These are phyloP conservation scores for Paramarasmius palmivorus DNA, from an alignment of 1,284 basidiomycete genomes.

Conservation along the genomic window DNA sequence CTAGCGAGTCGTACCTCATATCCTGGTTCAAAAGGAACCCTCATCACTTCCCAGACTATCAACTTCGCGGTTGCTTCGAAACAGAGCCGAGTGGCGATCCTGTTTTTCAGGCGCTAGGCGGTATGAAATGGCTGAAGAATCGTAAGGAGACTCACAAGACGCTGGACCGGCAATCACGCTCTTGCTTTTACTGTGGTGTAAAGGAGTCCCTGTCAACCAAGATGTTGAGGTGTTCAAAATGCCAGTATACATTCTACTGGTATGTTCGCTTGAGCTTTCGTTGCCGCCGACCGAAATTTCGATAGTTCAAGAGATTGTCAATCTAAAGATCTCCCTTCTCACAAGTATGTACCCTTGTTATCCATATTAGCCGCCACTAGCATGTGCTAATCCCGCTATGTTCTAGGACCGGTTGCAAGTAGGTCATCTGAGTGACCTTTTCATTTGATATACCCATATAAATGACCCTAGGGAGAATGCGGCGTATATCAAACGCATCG, in stretches of 20 bases:
- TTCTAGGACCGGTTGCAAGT: no score
- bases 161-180: slow-evolving; percentile 6
- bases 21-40: not conserved
- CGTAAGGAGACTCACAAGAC: slow-evolving; percentile 11
- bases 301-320: no score
- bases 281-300: no score
- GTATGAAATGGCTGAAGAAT: slow-evolving; percentile 14
- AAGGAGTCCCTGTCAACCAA: slow-evolving; percentile 10
- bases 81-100: slow-evolving; percentile 1
- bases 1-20: not conserved
- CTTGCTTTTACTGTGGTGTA: slow-evolving; percentile 13
- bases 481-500: not conserved
- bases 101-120: slow-evolving; percentile 14
- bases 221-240: slow-evolving; percentile 13
- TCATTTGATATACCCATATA: no score
- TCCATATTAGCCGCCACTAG: no score
- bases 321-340: no score
- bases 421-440: no score
- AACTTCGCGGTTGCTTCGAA: not conserved
- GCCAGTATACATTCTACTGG: slow-evolving; percentile 19
- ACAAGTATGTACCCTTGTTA: no score
- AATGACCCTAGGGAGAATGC: not conserved
- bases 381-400: no score
- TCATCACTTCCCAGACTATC: not conserved
- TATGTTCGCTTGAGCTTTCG: no score